phyloP scores from a whole-genome alignment of 768 basidiomycete genomes.

The Hygrophoropsis aurantiaca region DNA sequence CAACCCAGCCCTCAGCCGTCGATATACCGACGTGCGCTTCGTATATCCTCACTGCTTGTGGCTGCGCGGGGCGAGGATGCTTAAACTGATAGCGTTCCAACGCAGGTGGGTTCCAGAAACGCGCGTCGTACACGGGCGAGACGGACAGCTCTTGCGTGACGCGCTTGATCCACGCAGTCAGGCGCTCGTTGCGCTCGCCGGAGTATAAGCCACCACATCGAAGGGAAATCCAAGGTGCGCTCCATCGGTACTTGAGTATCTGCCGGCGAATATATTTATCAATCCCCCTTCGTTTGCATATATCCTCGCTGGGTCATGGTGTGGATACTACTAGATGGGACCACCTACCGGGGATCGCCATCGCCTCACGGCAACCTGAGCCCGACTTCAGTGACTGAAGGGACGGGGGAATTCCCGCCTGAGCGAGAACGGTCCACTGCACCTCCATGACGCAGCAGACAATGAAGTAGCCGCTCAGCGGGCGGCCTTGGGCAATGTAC shows the following conservation, averaged over 20 bases:
- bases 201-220: too few relatives aligned
- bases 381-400: constrained; percentile 21
- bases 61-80: constrained; percentile 66
- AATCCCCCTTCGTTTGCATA: too few relatives aligned
- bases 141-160: constrained; percentile 91
- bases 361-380: too few relatives aligned
- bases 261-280: too few relatives aligned
- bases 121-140: constrained; percentile 91
- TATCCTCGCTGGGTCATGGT: too few relatives aligned
- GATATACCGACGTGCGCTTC: constrained; percentile 99
- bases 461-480: constrained; percentile 83
- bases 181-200: constrained; percentile 82
- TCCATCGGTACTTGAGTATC: too few relatives aligned
- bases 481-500: constrained; percentile 73
- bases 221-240: too few relatives aligned
- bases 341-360: too few relatives aligned
- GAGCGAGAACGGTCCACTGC: constrained; percentile 82
- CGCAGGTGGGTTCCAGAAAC: constrained; percentile 96
- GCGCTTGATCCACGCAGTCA: constrained; percentile 92
- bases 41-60: constrained; percentile 77
- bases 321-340: too few relatives aligned
- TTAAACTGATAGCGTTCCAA: constrained; percentile 79
- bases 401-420: constrained; percentile 50
- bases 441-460: constrained; percentile 88
- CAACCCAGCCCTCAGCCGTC: constrained; percentile 81